Conservation (phyloP, 305 asterid species). For the Solanum hybrid region DNA sequence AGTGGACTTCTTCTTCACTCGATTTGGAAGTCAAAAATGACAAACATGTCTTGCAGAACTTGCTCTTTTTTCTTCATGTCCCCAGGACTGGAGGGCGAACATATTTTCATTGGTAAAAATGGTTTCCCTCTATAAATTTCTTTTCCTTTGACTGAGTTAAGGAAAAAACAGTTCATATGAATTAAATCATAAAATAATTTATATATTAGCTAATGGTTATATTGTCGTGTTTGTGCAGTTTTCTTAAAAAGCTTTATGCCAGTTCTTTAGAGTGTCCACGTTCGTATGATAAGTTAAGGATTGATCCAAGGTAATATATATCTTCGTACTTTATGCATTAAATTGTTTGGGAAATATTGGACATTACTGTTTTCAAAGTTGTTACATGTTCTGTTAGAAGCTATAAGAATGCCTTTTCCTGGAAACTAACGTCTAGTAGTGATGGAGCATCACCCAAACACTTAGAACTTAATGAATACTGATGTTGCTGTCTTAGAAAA, state of each 20-base stretch:
- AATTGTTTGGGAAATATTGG: background rate
- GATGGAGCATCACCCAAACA: background rate
- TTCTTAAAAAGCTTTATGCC: constrained; percentile 73
- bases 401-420: background rate
- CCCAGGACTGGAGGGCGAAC: constrained; percentile 98
- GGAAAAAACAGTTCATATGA: background rate
- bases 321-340: constrained; percentile 3
- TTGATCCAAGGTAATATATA: constrained; percentile 65
- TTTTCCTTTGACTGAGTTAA: background rate
- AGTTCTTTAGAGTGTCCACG: constrained; percentile 74
- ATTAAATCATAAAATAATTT: background rate
- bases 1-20: constrained; percentile 77
- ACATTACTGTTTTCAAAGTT: background rate
- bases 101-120: constrained; percentile 70
- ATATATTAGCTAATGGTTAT: background rate
- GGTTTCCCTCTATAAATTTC: background rate
- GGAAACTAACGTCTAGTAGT: background rate
- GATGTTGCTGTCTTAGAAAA: background rate
- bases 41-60: constrained; percentile 57
- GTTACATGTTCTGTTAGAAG: background rate
- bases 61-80: constrained; percentile 90
- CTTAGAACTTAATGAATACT: background rate
- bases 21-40: constrained; percentile 45
- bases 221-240: constrained; percentile 35
- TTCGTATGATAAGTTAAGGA: constrained; percentile 86